Conservation (phyloP, 495 filamentous ascomycete genomes). For the Evernia prunastri region DNA sequence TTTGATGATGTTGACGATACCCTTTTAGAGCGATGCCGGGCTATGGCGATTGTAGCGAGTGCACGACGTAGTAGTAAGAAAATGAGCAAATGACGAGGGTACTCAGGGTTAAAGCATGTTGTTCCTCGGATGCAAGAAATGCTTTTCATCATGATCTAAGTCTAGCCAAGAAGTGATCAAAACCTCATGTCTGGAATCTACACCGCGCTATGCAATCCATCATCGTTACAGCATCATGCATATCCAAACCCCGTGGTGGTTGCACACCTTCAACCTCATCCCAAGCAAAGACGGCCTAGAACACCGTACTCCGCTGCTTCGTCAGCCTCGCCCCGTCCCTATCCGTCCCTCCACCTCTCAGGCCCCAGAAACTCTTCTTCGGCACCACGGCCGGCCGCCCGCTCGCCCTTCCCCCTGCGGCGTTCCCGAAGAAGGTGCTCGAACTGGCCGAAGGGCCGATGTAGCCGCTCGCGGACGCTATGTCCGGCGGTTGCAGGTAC, state of each 20-base stretch:
- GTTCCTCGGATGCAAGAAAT: background rate
- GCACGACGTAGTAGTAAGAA: background rate
- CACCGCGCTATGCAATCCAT: background rate
- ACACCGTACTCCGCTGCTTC: conserved; percentile 51
- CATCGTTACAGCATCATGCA: background rate
- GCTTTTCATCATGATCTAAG: background rate
- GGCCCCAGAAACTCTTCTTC: conserved; percentile 47
- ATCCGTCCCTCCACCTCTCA: conserved; percentile 29
- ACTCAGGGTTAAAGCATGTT: background rate
- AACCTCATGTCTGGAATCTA: background rate
- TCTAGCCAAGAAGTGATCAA: background rate
- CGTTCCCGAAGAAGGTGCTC: conserved; percentile 20
- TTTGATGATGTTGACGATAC: background rate
- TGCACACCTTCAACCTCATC: background rate
- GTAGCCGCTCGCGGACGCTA: conserved; percentile 16
- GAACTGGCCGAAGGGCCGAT: conserved; percentile 23
- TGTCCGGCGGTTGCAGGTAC: conserved; percentile 28
- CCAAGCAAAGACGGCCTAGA: conserved; percentile 34
- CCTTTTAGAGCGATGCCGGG: background rate
- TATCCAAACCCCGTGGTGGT: background rate
- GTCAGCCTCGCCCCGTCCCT: conserved; percentile 34
- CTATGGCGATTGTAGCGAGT: background rate
- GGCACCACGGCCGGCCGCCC: conserved; percentile 28
- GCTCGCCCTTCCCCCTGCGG: conserved; percentile 13
- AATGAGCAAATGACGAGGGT: background rate